Conservation (phyloP, 1,284 basidiomycete genomes). For the Polyporus tsugae region DNA sequence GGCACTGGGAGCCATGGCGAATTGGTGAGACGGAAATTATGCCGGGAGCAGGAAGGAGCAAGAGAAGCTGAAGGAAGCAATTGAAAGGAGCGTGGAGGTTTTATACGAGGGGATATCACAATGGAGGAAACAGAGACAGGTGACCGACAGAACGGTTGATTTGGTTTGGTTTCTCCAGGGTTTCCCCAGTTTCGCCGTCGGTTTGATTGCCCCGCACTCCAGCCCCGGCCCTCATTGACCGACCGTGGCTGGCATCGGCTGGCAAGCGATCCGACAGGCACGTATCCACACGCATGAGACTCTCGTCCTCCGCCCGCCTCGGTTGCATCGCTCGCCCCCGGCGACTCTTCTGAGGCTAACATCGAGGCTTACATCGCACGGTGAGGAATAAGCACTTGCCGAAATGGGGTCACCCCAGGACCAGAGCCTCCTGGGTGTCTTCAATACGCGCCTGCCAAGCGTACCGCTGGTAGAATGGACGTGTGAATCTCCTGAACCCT, state of each 20-base stretch:
- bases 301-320: not conserved
- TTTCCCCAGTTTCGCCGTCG: slow-evolving; percentile 40
- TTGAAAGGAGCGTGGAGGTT: slow-evolving; percentile 40
- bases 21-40: slow-evolving; percentile 36
- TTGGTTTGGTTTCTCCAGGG: slow-evolving; percentile 38
- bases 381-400: slow-evolving; percentile 3
- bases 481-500: not conserved
- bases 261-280: slow-evolving; percentile 30
- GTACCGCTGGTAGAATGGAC: slow-evolving; percentile 5
- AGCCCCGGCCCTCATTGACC: slow-evolving; percentile 33
- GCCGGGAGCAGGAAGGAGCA: slow-evolving; percentile 34
- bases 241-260: slow-evolving; percentile 5
- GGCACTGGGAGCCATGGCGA: slow-evolving; percentile 60
- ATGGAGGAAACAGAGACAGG: slow-evolving; percentile 27
- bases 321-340: not conserved
- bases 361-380: not conserved
- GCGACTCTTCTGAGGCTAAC: not conserved
- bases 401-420: not conserved
- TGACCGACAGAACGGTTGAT: slow-evolving; percentile 25
- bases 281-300: slow-evolving; percentile 13
- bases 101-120: slow-evolving; percentile 35
- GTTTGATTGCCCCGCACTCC: slow-evolving; percentile 42
- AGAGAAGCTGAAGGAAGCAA: slow-evolving; percentile 41
- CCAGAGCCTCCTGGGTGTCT: not conserved
- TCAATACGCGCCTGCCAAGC: slow-evolving; percentile 2